Evolutionary conservation across 768 basidiomycete species (phyloP).

Genomic region (Filobasidium floriforme): DNA sequence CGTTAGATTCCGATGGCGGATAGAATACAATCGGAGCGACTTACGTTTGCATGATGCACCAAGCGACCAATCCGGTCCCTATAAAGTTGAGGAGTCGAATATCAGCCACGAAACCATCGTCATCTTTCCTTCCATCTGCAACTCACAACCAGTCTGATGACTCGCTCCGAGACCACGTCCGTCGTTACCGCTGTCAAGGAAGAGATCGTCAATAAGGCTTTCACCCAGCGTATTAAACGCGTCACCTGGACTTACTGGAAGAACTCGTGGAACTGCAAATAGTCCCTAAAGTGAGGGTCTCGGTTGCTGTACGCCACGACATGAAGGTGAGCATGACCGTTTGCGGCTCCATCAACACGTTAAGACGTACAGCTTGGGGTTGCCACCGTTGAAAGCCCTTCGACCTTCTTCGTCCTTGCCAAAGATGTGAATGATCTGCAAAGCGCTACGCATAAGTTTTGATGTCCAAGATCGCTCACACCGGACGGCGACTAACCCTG

Average conservation of each 20-base stretch:
- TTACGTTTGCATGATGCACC: conserved; percentile 78
- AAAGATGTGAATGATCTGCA: conserved; percentile 82
- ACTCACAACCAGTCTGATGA: conserved; percentile 78
- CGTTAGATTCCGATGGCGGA: background rate
- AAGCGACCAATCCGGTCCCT: conserved; percentile 51
- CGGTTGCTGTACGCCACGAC: conserved; percentile 49
- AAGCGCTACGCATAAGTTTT: background rate
- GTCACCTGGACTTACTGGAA: conserved; percentile 23
- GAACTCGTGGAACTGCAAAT: conserved; percentile 92
- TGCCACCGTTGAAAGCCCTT: conserved; percentile 86
- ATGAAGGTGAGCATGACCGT: background rate
- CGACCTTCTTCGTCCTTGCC: conserved; percentile 79
- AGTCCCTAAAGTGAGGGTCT: conserved; percentile 94
- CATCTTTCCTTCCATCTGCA: background rate
- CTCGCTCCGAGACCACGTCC: conserved; percentile 92
- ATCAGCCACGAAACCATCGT: background rate
- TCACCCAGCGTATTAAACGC: no score
- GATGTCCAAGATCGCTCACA: background rate
- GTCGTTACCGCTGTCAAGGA: conserved; percentile 67
- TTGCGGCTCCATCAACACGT: background rate
- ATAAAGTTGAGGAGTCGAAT: background rate
- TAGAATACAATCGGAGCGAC: conserved; percentile 35
- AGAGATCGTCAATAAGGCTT: background rate
- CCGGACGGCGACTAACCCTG: conserved; percentile 45
- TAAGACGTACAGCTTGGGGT: conserved; percentile 55